Conservation (phyloP, 148 eudicot genomes). For the Suaeda aralocaspica region DNA sequence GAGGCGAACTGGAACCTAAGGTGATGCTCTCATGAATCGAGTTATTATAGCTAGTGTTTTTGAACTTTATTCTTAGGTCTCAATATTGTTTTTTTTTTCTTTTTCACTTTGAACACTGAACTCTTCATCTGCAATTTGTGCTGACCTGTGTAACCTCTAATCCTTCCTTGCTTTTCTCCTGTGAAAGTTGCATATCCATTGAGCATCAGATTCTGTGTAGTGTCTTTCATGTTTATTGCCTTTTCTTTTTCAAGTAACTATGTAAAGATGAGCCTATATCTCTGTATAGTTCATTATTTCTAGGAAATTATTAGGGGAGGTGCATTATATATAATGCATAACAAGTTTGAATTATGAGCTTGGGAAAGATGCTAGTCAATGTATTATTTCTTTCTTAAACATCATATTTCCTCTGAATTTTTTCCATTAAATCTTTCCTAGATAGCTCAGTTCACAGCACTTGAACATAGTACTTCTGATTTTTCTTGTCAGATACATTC, state of each 20-base stretch:
- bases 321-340: too few species aligned
- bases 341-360: too few species aligned
- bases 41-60: background rate
- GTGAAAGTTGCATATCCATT: background rate
- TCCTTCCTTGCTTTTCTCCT: background rate
- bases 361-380: too few species aligned
- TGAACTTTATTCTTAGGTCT: background rate
- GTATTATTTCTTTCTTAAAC: too few species aligned
- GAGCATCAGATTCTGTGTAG: background rate
- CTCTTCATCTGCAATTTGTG: too few species aligned
- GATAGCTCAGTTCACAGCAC: too few species aligned
- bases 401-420: too few species aligned
- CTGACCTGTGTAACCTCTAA: too few species aligned
- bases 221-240: background rate
- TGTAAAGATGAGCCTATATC: background rate
- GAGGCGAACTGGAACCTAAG: too few species aligned
- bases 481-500: slow-evolving; percentile 62
- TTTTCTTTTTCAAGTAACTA: background rate
- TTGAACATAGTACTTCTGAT: slow-evolving; percentile 3
- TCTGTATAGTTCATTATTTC: background rate
- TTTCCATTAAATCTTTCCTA: too few species aligned
- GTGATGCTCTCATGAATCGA: background rate
- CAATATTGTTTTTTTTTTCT: background rate
- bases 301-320: too few species aligned
- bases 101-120: background rate